Evolutionary conservation across 495 filamentous ascomycete species (phyloP), one percentile per base, ranked within the genome.

Genomic region (Trichoderma virens): DNA sequence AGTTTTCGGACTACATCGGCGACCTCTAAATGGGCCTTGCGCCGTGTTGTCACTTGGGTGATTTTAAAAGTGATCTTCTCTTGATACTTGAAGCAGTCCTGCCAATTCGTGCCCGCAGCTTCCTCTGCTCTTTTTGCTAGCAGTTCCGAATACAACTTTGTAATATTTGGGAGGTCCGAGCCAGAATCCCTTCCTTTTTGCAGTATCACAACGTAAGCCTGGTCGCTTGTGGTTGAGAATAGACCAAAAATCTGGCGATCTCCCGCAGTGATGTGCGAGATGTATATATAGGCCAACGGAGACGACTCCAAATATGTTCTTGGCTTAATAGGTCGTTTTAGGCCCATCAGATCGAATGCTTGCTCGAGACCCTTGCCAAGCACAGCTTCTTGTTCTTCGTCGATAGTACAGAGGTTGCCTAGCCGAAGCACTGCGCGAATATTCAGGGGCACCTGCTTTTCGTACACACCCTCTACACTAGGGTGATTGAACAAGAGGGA

Each of bases 391-490:
- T 98, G 93, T 41, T 78, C 87, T 66, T 96, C 88, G 71, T 99
- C 93, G 70, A 98, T 97, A 18, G 93, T 97, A 74, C 94, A 99
- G n/a, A 88, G 77, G 71, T 88, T 96, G 45, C 94, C 94, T 2
- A 99, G 81, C 68, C 96, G 88, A 18, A 99, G 81, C 35, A 98
- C 80, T 13, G 92, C 94, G 47, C 93, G 83, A 31, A 93, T 79
- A 65, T 88, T 89, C 34, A 96, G 78, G 9, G 95, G 91, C 5
- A 99, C 81, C 65, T 96, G 88, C 71, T 88, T 93, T 71, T 99
- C 95, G 71, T 99, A 99, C 18, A 98, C 90, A 30, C 95, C 94
- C 73, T 99, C 94, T 5, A 98, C 89, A 70, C 91, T 97, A 0
- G 91, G 87, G 73, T 99, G 94, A 66, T 93, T 89, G 76, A 96